Conservation (phyloP, 2,329 filamentous ascomycete species). For the Diaporthe batatas region DNA sequence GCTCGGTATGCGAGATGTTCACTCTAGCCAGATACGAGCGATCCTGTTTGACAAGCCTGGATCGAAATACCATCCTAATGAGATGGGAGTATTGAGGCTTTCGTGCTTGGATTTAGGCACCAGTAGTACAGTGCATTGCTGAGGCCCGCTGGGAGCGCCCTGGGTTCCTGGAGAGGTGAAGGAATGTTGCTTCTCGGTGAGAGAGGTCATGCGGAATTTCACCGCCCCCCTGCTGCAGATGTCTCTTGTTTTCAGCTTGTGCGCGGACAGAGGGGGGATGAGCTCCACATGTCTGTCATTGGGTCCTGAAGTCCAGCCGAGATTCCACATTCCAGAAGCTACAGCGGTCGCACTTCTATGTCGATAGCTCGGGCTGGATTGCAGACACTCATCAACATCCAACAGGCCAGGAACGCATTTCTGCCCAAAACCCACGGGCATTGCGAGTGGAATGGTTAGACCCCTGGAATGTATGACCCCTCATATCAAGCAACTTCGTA, state of each 20-base stretch:
- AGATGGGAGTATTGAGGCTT: constrained; percentile 22
- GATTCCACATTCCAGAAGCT: constrained; percentile 24
- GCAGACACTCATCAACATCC: constrained; percentile 18
- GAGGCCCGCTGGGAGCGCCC: background rate
- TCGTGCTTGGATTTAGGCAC: constrained; percentile 2
- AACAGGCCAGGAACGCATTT: constrained; percentile 1
- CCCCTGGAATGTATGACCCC: constrained; percentile 8
- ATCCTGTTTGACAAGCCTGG: constrained; percentile 32
- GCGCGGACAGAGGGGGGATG: background rate
- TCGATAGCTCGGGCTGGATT: constrained; percentile 1
- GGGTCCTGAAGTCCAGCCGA: background rate
- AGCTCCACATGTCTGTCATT: constrained; percentile 3
- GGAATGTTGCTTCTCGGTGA: constrained; percentile 34
- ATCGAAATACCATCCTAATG: constrained; percentile 11
- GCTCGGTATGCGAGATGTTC: constrained; percentile 27
- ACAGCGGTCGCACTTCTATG: background rate
- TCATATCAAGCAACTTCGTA: background rate
- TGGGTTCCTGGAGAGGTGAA: constrained; percentile 14
- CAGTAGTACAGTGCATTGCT: constrained; percentile 4
- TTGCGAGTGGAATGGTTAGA: constrained; percentile 10
- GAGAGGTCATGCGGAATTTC: constrained; percentile 33
- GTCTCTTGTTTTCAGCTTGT: constrained; percentile 29
- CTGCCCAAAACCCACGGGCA: constrained; percentile 5
- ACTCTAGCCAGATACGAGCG: constrained; percentile 24
- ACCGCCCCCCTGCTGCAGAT: constrained; percentile 27